Base-by-base conservation (phyloP, 441 rosid genomes). In the Brassica balearica region DNA sequence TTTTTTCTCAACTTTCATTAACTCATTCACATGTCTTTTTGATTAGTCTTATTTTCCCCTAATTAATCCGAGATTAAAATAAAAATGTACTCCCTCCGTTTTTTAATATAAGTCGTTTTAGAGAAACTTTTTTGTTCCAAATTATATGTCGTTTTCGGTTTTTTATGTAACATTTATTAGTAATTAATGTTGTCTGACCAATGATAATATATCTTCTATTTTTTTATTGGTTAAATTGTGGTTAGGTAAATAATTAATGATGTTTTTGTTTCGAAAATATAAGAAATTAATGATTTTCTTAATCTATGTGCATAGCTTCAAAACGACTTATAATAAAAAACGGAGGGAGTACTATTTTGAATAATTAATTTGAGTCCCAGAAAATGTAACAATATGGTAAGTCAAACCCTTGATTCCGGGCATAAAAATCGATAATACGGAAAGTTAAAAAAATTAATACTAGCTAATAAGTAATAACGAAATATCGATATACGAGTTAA, bases 331-430 rank as follows among this genome's bases (percentile, higher is more conserved):
- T 2, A 23, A 19, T 25, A 20, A 34, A 53, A 19, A 19, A 17
- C 19, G 19, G 19, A 17, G 19, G 19, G 19, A 6, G 51, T 17
- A 60, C 20, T 66, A 41, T 19, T 55, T 29, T 65, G 15, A 23
- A 55, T 77, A 36, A 5, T 36, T 5, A 79, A 78, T 23, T 1
- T 7, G 60, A 63, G 2, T 1, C 71, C 66, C 19, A 15, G 61
- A 62, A 61, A 65, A 29, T n/a, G 71, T 80, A 69, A 74, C 72
- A 64, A 43, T 74, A 41, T 48, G 53, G 83, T 60, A 75, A 80
- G 83, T 81, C 83, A 81, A 81, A 81, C 77, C 80, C 80, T 66
- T 76, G 71, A 76, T 81, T 81, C 80, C 83, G 56, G 83, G 85
- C 82, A 79, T 81, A 75, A 79, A 71, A 82, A 20, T 79, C 80